Percentiles rank a stretch among this genome's conserved stretches.
Conservation (phyloP, 1,284 basidiomycete species). For the Volvariella surrecta region DNA sequence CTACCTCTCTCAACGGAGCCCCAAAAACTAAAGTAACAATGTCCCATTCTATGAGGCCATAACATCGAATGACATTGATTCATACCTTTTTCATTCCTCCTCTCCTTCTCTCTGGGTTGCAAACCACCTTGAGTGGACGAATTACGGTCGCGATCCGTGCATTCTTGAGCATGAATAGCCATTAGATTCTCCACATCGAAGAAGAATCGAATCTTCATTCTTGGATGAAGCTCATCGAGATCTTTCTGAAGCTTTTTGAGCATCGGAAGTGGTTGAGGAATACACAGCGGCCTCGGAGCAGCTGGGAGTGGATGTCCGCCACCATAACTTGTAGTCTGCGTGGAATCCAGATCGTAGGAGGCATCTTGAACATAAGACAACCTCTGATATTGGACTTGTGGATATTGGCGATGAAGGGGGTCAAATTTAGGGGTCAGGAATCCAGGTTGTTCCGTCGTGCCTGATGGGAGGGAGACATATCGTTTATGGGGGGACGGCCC, state of each 20-base stretch:
- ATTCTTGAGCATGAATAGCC: slow-evolving; percentile 23
- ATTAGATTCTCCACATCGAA: slow-evolving; percentile 30
- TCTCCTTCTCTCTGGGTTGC: slow-evolving; percentile 8
- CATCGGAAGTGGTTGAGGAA: not conserved
- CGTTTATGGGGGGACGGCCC: too few relatives aligned
- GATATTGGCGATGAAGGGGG: not conserved
- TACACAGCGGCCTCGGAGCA: not conserved
- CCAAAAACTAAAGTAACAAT: slow-evolving; percentile 36
- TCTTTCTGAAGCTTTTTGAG: not conserved
- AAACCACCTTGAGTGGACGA: slow-evolving; percentile 8
- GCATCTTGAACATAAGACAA: not conserved
- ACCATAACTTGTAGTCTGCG: not conserved
- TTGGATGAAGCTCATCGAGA: not conserved
- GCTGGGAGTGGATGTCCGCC: not conserved
- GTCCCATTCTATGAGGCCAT: too few relatives aligned
- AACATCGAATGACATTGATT: slow-evolving; percentile 5
- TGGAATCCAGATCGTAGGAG: not conserved
- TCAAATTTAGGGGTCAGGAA: not conserved
- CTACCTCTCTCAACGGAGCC: slow-evolving; percentile 33
- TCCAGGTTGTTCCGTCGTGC: not conserved
- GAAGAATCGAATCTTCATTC: not conserved
- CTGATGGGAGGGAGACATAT: not conserved
- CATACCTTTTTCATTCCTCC: slow-evolving; percentile 8
- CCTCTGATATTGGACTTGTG: not conserved
- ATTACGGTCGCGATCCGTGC: slow-evolving; percentile 22